phyloP scores from a whole-genome alignment of 805 yeast genomes.

The Ogataea nitratoaversa region DNA sequence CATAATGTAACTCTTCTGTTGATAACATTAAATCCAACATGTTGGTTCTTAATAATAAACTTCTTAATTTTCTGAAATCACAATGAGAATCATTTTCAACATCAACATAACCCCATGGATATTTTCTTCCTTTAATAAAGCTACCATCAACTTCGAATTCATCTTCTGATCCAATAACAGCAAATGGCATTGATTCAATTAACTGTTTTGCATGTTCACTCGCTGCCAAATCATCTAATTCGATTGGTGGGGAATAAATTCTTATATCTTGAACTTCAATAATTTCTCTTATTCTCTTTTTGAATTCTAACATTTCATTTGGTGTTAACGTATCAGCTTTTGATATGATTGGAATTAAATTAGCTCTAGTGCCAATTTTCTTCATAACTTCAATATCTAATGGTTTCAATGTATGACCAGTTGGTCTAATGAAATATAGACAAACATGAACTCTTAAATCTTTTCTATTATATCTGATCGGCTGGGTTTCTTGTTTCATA shows the following conservation, averaged over 20 bases:
- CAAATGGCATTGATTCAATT: constrained; percentile 84
- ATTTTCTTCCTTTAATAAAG: constrained; percentile 71
- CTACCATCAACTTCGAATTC: constrained; percentile 64
- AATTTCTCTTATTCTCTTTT: constrained; percentile 72
- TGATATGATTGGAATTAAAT: constrained; percentile 84
- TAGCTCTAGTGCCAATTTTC: constrained; percentile 72
- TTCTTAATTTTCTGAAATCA: constrained; percentile 78
- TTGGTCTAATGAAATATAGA: constrained; percentile 85
- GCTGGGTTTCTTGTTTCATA: constrained; percentile 94
- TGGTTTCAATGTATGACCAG: constrained; percentile 84
- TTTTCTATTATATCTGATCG: constrained; percentile 57
- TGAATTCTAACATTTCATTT: constrained; percentile 62
- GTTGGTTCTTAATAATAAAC: constrained; percentile 73
- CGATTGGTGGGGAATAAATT: constrained; percentile 81
- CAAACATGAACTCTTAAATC: constrained; percentile 91
- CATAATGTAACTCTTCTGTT: constrained; percentile 80
- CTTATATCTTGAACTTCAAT: constrained; percentile 81
- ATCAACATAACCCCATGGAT: constrained; percentile 89
- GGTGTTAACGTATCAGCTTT: constrained; percentile 83
- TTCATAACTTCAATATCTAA: constrained; percentile 88
- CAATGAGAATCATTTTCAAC: constrained; percentile 83
- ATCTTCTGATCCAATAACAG: constrained; percentile 74
- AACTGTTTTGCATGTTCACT: constrained; percentile 77
- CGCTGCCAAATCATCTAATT: constrained; percentile 66
- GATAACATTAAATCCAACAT: constrained; percentile 77